Conservation (phyloP, 169 alveolate genomes). For the Pseudocohnilembus persalinus region DNA sequence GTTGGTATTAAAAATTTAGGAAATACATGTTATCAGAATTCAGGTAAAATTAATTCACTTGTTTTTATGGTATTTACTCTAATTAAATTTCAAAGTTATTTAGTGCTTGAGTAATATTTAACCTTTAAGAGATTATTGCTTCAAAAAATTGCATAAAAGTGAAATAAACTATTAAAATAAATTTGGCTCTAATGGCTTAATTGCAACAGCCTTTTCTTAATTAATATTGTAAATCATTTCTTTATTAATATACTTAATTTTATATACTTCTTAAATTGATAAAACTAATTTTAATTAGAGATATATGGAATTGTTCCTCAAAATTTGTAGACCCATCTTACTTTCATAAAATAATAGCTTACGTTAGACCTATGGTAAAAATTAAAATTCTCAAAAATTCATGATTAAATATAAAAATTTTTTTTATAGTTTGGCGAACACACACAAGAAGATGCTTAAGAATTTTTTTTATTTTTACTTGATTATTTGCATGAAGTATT, state of each 20-base stretch:
- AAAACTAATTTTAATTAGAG: background rate
- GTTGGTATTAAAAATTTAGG: constrained; percentile 46
- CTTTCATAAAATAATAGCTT: constrained; percentile 22
- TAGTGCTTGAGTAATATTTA: constrained; percentile 36
- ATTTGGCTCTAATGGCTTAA: constrained; percentile 29
- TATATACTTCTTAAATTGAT: too few relatives aligned
- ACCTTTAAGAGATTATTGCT: constrained; percentile 39
- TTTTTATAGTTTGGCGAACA: constrained; percentile 19
- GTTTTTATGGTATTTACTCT: background rate
- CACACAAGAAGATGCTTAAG: constrained; percentile 46
- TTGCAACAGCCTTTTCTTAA: constrained; percentile 33
- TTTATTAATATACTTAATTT: constrained; percentile 3
- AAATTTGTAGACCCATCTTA: constrained; percentile 15
- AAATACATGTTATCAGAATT: constrained; percentile 44
- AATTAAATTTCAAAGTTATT: constrained; percentile 3
- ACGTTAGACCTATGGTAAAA: constrained; percentile 16
- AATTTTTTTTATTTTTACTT: constrained; percentile 37
- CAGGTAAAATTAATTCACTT: constrained; percentile 8
- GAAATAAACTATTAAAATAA: constrained; percentile 38
- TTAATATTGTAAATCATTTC: constrained; percentile 17
- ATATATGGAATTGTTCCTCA: constrained; percentile 22
- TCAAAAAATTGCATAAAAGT: constrained; percentile 5
- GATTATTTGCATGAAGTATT: constrained; percentile 45
- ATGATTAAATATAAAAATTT: background rate
- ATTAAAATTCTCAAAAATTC: background rate